phyloP scores from a whole-genome alignment of 495 filamentous ascomycete genomes.

The Barbatosphaeria neglecta region DNA sequence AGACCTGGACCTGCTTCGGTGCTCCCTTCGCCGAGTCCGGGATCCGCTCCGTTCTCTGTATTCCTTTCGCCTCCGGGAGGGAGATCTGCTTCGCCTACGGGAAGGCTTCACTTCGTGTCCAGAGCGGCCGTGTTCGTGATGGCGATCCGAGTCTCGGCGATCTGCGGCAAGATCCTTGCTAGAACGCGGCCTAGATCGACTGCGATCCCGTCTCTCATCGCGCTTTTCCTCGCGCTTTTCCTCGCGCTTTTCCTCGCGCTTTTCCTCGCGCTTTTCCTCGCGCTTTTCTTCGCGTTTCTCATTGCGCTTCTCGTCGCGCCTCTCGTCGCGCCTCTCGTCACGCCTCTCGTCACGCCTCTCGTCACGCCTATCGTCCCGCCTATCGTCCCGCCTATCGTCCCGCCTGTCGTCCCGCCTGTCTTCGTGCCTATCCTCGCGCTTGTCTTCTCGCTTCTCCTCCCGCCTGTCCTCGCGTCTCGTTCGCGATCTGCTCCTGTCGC shows the following conservation, averaged over 20 bases:
- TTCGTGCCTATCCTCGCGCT: neutral
- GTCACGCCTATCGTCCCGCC: slow-evolving; percentile 4
- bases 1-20: neutral
- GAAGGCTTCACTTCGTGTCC: neutral
- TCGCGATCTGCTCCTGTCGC: slow-evolving; percentile 5
- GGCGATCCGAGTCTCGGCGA: neutral
- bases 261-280: neutral
- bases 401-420: slow-evolving; percentile 6
- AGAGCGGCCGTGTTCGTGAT: neutral
- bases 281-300: slow-evolving; percentile 1
- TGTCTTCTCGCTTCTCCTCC: slow-evolving; percentile 5
- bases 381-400: neutral
- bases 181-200: neutral
- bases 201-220: slow-evolving; percentile 2
- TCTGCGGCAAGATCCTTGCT: neutral
- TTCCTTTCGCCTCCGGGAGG: neutral
- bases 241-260: neutral
- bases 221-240: slow-evolving; percentile 2
- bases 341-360: slow-evolving; percentile 3
- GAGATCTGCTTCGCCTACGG: neutral
- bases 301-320: slow-evolving; percentile 3
- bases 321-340: too few relatives aligned
- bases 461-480: neutral
- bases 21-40: neutral
- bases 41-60: neutral